Base-by-base conservation (phyloP, 306 rosid species). In the Morella rubra region DNA sequence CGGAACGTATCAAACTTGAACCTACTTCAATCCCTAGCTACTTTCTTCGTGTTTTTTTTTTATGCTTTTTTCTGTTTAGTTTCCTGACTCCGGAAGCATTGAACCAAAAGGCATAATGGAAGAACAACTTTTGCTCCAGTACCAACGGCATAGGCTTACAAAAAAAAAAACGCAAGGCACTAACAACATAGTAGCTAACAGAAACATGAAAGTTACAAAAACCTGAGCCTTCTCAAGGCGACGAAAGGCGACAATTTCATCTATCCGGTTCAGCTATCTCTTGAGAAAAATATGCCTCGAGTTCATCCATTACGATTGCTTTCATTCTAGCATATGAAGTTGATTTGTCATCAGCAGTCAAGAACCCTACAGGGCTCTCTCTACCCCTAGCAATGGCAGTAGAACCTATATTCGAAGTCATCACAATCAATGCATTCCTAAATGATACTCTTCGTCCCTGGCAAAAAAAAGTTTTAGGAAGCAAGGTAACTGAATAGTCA, bases 391-490 rank as follows among this genome's bases (percentile, higher is more conserved):
- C 87, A 75, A 93, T 93, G 77, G 95, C 88, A 80, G 89, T 87
- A 45, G 98, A 93, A 72, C 98, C 98, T 79, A 91, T 89, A 77
- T 93, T 93, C 53, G 98, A 93, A 76, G 98, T 93, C 97, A 93
- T 93, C 80, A 93, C 94, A 78, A 93, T 89, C 88, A 93, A 80
- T 14, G 93, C 89, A 71, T 93, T 86, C 85, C 90, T 93, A 76
- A 93, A 93, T 10, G 97, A 91, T 18, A 91, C 98, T 82, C 81
- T 89, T 37, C 96, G 80, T 72, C 98, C 98, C 98, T 93, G 74
- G 82, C 14, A 74, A 73, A 77, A 15, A 15, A 79, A 77, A 83
- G 69, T 19, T 78, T 78, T 79, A 37, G n/a, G 44, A 77, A 74
- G 61, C 51, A 68, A 78, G 80, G 77, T 42, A 79, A 47, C 41